Evolutionary conservation across 345 rosid genomes (phyloP), one percentile per base, ranked within the genome.

Genomic region (Raphanus raphanistrum): DNA sequence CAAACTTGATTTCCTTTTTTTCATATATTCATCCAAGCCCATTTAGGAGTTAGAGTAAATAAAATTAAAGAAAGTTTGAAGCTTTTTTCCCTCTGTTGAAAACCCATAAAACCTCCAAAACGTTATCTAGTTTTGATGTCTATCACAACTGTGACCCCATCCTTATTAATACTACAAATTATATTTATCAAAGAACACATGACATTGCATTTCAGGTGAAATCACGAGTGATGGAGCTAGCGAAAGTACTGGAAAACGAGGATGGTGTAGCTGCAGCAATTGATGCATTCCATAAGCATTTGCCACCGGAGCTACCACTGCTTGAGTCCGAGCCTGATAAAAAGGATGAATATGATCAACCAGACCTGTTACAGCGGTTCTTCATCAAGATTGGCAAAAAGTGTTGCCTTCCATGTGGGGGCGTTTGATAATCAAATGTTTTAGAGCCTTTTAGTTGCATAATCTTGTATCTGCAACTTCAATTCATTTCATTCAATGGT

Each of bases 261-360:
- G 98, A 92, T 61, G 99, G 99, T 25, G 98, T 95, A 58, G 94
- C 90, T 0, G 89, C 90, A 45, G 96, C 99, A 6, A 96, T 95
- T 28, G 87, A 90, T 73, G 97, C 94, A 38, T 95, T 95, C 81
- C 98, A 95, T 76, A 82, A 88, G 73, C 97, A 95, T 82, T 85
- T 95, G 32, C 99, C 99, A 33, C 66, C 70, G 0, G 90, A 88
- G 82, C 70, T 92, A 63, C 98, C 99, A 28, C 21, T 88, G 68
- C 86, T 88, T 0, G 31, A 52, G 13, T 67, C 84, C 12, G 66
- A 81, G 0, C 81, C 81, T 2, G 88, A 82, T n/a, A 45, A 74
- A 45, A 75, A 57, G n/a, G 63, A 80, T 48, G 89, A 83, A 11
- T 89, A 85, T 2, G 87, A 84, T 38, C 50, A 33, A 52, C 88